Evolutionary conservation across 2,329 filamentous ascomycete species (phyloP), one percentile per base, ranked within the genome.

Genomic region (Talaromyces verruculosus): DNA sequence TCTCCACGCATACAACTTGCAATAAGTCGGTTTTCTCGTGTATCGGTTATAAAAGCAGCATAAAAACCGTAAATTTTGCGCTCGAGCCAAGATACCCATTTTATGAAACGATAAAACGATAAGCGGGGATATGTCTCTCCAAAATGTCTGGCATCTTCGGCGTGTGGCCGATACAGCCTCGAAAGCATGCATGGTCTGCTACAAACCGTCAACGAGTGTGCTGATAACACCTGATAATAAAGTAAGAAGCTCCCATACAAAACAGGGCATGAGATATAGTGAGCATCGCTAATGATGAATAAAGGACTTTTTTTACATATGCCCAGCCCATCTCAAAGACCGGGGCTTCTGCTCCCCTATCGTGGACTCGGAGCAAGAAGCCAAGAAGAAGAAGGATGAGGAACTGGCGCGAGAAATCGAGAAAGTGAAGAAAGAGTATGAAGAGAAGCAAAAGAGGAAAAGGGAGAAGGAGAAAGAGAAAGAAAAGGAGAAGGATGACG

Each of bases 151-250:
- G 80, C 88, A 91, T 69, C 90, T 93, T 69, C 91, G 94, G 60
- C 91, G 88, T 71, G 94, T 98, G 41, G 93, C 93, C 13, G 92
- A 96, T 35, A 86, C 88, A n/a, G 86, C 90, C 1, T 86, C 91
- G 13, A 96, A 91, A 79, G 84, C 91, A 60, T 99, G 95, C 79
- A 90, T 92, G 78, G 88, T 98, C 69, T 98, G 95, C 84, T 96
- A 90, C 83, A 96, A 95, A 79, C 90, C 91, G 8, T 92, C 89
- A 67, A 88, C 89, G 6, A 96, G 90, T 70, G 94, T 98, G 19
- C 83, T 99, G 64, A 91, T 97, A 71, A 96, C 93, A 8, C 87
- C 91, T 0, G 93, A 96, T 73, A 93, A 92, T 73, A 95, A 94
- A 87, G 93, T 95, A 80, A 71, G 73, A 57, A 5, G 10, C 19